Base-by-base conservation (phyloP, 2,329 filamentous ascomycete genomes). In the Penicillium sp. region DNA sequence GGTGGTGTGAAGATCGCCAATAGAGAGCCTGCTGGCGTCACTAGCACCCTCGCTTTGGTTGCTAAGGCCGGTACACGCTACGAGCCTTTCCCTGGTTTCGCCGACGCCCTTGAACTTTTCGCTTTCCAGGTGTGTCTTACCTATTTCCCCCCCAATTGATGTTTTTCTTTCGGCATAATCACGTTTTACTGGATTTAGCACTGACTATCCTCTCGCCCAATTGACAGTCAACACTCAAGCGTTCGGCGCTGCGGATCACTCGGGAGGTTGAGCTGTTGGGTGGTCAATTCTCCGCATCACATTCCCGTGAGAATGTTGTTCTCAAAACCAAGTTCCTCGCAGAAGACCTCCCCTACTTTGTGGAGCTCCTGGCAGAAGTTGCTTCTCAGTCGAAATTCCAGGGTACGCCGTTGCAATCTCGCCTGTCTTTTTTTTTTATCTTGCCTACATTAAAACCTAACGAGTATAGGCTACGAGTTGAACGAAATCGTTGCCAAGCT, bases 211-310 rank as follows among this genome's bases (percentile, higher is more conserved):
- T 62, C 29, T 62, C 17, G 26, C 30, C 35, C 63, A 69, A 72
- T 69, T 66, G 74, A 94, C 90, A 93, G 90, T 85, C 78, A 64
- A 99, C 95, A 73, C 80, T 89, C 71, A 91, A 90, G 82, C 90
- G 95, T 80, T 95, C 93, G 69, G 92, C 92, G 62, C 85, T 99
- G 74, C 91, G 93, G 78, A 97, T 99, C 79, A 91, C 90, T 76
- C 91, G 95, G 84, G 95, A 99, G 84, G 88, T 92, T 73, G 95
- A 99, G 83, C 90, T 99, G 65, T 88, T 99, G 68, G 95, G 96
- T 77, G 92, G 92, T 74, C 89, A 94, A 87, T 88, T 98, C 82
- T 86, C 84, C 71, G 85, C 94, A 69, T 92, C 91, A 81, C 93
- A 97, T 83, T 93, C 92, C 72, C 91, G 94, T 76, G 95, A 99